These are phyloP conservation scores for Plantago ovata DNA, from an alignment of 257 asterid species.

Conservation along the genomic window DNA sequence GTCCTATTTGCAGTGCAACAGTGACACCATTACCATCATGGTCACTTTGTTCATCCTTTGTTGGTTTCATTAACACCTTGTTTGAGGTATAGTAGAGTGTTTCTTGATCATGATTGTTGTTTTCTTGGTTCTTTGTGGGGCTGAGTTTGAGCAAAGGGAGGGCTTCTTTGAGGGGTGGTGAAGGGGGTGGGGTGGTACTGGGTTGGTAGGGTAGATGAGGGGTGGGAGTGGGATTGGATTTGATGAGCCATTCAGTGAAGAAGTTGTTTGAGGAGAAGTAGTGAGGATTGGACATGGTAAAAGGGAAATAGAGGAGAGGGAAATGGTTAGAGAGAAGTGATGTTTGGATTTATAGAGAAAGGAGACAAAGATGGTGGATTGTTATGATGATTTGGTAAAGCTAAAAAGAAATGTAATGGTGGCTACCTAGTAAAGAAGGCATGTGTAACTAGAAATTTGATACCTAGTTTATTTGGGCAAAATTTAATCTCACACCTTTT, in stretches of 20 bases:
- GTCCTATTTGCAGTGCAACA: slow-evolving; percentile 79
- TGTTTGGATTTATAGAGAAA: slow-evolving; percentile 34
- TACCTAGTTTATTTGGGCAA: too few relatives aligned
- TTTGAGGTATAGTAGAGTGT: slow-evolving; percentile 22
- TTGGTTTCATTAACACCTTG: slow-evolving; percentile 14
- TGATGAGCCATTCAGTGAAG: slow-evolving; percentile 37
- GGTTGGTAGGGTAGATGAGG: slow-evolving; percentile 20
- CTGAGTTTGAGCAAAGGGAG: slow-evolving; percentile 52
- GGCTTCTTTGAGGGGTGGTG: slow-evolving; percentile 60
- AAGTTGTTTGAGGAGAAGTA: slow-evolving; percentile 23
- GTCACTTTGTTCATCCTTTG: slow-evolving; percentile 12
- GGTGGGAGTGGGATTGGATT: slow-evolving; percentile 35
- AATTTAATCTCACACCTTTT: too few relatives aligned
- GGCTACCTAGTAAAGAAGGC: neutral
- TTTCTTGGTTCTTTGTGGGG: slow-evolving; percentile 27
- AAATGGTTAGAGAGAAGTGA: slow-evolving; percentile 26
- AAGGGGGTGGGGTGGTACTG: slow-evolving; percentile 31
- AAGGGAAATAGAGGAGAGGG: neutral
- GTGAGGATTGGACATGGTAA: slow-evolving; percentile 62
- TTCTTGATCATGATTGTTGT: slow-evolving; percentile 12
- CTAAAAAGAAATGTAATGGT: slow-evolving; percentile 9
- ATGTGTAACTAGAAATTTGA: too few relatives aligned
- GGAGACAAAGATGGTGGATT: slow-evolving; percentile 23
- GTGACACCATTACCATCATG: slow-evolving; percentile 42
- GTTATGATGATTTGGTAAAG: slow-evolving; percentile 14